Evolutionary conservation across 768 basidiomycete species (phyloP), one percentile per base, ranked within the genome.

Genomic region (Boletus tomentosulus): DNA sequence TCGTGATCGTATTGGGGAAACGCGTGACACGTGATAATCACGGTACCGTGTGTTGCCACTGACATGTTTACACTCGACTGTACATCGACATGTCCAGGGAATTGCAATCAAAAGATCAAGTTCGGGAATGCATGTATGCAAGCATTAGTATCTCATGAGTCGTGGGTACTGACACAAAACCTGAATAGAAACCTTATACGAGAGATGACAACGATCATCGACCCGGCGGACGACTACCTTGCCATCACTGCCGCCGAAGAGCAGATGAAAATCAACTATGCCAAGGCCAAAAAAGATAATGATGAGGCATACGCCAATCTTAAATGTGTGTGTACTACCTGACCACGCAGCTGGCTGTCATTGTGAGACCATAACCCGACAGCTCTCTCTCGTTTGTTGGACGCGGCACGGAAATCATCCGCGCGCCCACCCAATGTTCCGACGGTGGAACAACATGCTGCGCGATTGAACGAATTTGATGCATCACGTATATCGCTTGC

Each of bases 171-270:
- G 25, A 65, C 25, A 27, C 11, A n/a, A 46, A 42, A 45, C 7
- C 15, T 13, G 34, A 45, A 34, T 56, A 89, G 87, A 46, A 83
- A 84, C 58, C 79, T 85, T 16, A 82, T 89, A 44, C 78, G 76
- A 57, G 84, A 83, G 55, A 87, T 90, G 80, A 73, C 80, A 31
- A 77, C 80, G 4, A 83, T 89, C 53, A 87, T 92, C 51, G 84
- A 88, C 62, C 86, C 87, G 11, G 84, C 86, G 41, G 87, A 89
- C 50, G 89, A 92, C 67, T 89, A 83, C 64, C 71, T 86, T 53
- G 85, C 86, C 12, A 87, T 92, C 46, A 82, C 84, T 15, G 81
- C 79, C 7, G 84, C 87, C 8, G 87, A 91, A 60, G 83, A 89
- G 54, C 83, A 78, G 58, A 83, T 89, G 64, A 78, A 78, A 13